Base-by-base conservation (phyloP, 257 asterid species). In the Jacaranda mimosifolia region DNA sequence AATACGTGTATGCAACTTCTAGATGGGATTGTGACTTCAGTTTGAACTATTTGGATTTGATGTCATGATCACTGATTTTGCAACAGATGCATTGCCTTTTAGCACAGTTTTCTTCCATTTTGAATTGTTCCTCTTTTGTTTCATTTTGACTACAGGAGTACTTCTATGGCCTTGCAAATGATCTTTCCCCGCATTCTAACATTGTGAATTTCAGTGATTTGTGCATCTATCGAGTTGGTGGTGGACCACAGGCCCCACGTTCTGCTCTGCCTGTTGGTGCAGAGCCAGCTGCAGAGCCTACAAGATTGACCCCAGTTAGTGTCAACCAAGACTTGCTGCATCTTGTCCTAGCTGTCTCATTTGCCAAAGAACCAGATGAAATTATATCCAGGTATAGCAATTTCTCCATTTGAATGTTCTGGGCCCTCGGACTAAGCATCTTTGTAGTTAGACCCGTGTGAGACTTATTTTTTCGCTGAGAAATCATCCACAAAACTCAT, bases 261-360 rank as follows among this genome's bases (percentile, higher is more conserved):
- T 96, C 99, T 76, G 99, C 99, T 87, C 85, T 96, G 75, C 99
- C 99, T 4, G 91, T 84, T 75, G 99, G 99, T 13, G 97, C 99
- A 39, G 98, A 93, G 80, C 99, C 99, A 3, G 84, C 89, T 48
- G 92, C 98, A 4, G 96, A 96, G 63, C 99, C 97, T 59, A 86
- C 91, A 45, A 87, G 98, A 84, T 85, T 93, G 86, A 85, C 79
- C 51, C 90, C 89, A 10, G 97, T 93, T 64, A 88, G 13, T 77
- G 80, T 88, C 77, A 88, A 85, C 81, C 89, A 90, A 68, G 98
- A 96, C 79, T 86, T 96, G 80, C 87, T 89, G 43, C 98, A 93
- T 89, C 88, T 91, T 59, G 97, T 93, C 79, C 86, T 95, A 81
- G 99, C 96, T 0, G 94, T 95, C 76, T 95, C 99, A 26, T 95